Evolutionary conservation across 352 stramenopile species (phyloP), one percentile per base, ranked within the genome.

Genomic region (Blastocystis sp.): DNA sequence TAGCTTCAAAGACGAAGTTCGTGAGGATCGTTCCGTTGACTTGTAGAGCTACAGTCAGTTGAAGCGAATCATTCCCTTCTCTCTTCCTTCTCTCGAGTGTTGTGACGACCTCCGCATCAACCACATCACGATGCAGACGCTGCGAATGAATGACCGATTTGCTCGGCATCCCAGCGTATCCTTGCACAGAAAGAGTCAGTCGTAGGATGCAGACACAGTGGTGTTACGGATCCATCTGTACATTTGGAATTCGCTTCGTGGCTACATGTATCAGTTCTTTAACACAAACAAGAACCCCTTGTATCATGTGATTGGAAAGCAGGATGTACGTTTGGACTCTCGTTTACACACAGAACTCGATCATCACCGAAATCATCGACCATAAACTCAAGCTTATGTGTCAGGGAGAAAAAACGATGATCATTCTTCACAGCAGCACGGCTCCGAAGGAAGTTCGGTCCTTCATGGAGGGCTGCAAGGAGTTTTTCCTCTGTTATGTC

Each of bases 181-280:
- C 1, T 6, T 21, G 32, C 0, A 34, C 16, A n/a, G 32, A 7
- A 9, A 9, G 24, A 11, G 18, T 81, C 40, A 81, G 11, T 24
- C 9, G 36, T 64, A 81, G 69, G 69, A 81, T 59, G 53, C 40
- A 1, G 69, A 81, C 46, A 64, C 48, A 16, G 69, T 81, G 4
- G 49, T 81, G 2, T 44, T 81, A 4, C 69, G 46, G 8, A 4
- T 81, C 11, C 46, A 61, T 42, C 27, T 81, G n/a, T 81, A 81
- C 44, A 44, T 81, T 48, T 81, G 69, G 69, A 63, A 81, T 61
- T 81, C 69, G 0, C 61, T 81, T 51, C 69, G 69, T 14, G 69
- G 69, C 0, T 81, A 81, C 27, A 81, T 81, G 69, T 81, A 81
- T 61, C 46, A 81, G 53, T 81, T 81, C 34, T 81, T 65, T n/a